These are phyloP conservation scores for Aspergillus tubingensis DNA, from an alignment of 2,329 filamentous ascomycete genomes.

Conservation along the genomic window DNA sequence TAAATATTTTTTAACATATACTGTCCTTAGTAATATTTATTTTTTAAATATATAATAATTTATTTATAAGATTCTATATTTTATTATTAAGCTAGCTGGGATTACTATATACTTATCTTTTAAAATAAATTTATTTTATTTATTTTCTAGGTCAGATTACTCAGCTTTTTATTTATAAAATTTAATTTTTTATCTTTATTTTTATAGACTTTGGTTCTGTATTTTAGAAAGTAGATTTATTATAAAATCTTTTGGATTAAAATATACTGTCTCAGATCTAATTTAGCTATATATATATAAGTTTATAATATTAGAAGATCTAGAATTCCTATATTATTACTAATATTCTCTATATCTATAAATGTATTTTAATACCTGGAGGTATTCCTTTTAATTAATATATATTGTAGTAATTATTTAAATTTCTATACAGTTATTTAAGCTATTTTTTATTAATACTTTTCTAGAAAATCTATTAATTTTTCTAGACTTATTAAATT, in stretches of 20 bases:
- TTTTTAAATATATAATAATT: background rate
- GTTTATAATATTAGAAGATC: background rate
- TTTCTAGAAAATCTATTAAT: background rate
- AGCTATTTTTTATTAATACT: background rate
- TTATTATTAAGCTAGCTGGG: too few species aligned
- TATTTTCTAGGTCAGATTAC: background rate
- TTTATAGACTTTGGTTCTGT: background rate
- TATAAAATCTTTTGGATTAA: background rate
- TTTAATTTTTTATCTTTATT: background rate
- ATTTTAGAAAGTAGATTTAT: background rate
- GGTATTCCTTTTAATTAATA: too few species aligned
- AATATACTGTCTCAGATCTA: background rate
- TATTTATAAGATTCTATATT: background rate
- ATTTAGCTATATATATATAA: too few species aligned
- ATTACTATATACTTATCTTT: too few species aligned
- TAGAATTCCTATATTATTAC: background rate
- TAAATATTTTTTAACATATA: background rate
- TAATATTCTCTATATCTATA: background rate
- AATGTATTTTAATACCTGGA: too few species aligned
- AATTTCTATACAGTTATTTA: too few species aligned
- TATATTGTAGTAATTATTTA: too few species aligned
- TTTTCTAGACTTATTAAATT: background rate
- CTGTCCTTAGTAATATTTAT: too few species aligned
- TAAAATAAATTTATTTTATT: too few species aligned
- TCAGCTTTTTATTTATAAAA: background rate